Percentiles rank a stretch among this genome's conserved stretches.
Evolutionary conservation across 2,329 filamentous ascomycete species (phyloP).

Genomic region (Fusarium buxicola): DNA sequence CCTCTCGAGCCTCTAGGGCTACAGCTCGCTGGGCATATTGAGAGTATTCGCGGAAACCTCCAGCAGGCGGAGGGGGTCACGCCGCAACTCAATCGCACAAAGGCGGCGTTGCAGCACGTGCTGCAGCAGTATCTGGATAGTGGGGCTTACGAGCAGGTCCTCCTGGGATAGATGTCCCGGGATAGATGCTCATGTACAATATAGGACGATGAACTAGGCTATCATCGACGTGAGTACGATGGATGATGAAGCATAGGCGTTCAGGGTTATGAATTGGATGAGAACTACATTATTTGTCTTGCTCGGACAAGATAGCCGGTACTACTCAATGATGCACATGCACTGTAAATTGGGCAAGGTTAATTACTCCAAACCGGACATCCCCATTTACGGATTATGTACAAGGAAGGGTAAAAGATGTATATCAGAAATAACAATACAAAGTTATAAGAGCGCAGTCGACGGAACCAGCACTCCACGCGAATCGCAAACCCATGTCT

Average conservation of each 20-base stretch:
- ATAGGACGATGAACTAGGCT: slow-evolving; percentile 19
- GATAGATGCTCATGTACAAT: slow-evolving; percentile 33
- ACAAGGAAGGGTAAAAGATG: slow-evolving; percentile 31
- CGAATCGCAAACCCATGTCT: slow-evolving; percentile 29
- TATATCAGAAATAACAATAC: slow-evolving; percentile 29
- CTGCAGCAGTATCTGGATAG: slow-evolving; percentile 59
- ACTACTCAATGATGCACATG: neutral
- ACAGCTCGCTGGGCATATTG: slow-evolving; percentile 66
- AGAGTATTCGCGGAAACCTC: slow-evolving; percentile 66
- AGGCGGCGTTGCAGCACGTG: slow-evolving; percentile 62
- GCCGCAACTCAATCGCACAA: slow-evolving; percentile 60
- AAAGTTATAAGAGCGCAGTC: slow-evolving; percentile 22
- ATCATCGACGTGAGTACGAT: neutral
- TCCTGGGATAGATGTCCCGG: slow-evolving; percentile 60
- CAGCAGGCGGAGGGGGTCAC: slow-evolving; percentile 64
- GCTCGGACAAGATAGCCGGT: neutral
- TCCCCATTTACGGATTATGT: slow-evolving; percentile 35
- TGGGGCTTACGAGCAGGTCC: slow-evolving; percentile 60
- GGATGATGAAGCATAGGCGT: slow-evolving; percentile 23
- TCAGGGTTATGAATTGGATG: slow-evolving; percentile 7
- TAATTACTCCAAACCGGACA: slow-evolving; percentile 29
- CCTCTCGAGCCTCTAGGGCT: slow-evolving; percentile 59
- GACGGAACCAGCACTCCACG: slow-evolving; percentile 11
- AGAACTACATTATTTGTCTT: neutral
- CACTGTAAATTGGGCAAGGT: neutral